Evolutionary conservation across 345 rosid species (phyloP), one percentile per base, ranked within the genome.

Genomic region (Melaleuca quinquenervia): DNA sequence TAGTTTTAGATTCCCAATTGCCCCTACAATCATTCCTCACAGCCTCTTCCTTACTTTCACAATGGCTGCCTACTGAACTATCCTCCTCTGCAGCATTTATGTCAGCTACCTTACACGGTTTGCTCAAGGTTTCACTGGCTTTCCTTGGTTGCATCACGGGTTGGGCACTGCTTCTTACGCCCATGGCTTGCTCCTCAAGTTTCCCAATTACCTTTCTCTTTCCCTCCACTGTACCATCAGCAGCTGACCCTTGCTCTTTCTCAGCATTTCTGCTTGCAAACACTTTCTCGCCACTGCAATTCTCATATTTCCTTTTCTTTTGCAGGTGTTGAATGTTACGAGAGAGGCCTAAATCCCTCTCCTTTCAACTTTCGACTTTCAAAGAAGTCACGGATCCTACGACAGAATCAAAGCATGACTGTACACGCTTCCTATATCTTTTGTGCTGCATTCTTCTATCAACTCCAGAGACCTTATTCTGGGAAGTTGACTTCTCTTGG

Each of bases 61-160:
- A 58, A 27, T 15, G 41, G 21, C 8, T 16, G 41, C 41, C 75
- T 29, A 62, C 8, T 13, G 41, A 62, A 62, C 75, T 6, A 62
- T 62, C 20, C 20, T 52, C 13, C 52, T 51, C 16, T 52, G 36
- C 22, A 75, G 84, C 27, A 86, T 84, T 20, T 48, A 32, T 52
- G 82, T 49, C 58, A 41, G 51, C 50, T 96, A 50, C 98, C 96
- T 78, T 93, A 93, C 36, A 82, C 84, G 89, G 85, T 64, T 21
- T 27, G 36, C n/a, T 56, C 80, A 27, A 22, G 85, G 84, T 54
- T 27, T 62, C 74, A 62, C 20, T 62, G 9, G 41, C 74, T 62
- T 16, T 82, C 26, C 55, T 87, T 20, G 82, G 84, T 5, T 60
- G 86, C 14, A 27, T 90, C 84, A 75, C 55, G 53, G 41, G 75